Evolutionary conservation across 2,329 filamentous ascomycete species (phyloP).

Genomic region (Xylariaceae sp.): DNA sequence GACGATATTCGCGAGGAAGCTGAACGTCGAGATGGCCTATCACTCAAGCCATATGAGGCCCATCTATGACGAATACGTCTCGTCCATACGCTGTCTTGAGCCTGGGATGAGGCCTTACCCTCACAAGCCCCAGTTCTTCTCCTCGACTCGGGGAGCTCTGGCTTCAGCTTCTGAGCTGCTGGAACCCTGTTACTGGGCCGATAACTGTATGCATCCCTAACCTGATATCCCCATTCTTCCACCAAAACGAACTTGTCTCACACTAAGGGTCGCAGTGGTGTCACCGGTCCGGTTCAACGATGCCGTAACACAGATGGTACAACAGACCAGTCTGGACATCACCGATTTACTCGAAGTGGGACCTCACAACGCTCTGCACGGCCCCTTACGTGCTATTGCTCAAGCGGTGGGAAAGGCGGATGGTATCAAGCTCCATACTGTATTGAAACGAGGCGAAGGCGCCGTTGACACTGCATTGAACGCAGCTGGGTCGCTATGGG

Average conservation of each 20-base stretch:
- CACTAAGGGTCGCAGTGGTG: neutral
- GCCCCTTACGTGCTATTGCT: neutral
- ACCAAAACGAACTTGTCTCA: no score
- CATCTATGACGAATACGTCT: conserved; percentile 24
- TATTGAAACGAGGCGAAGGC: neutral
- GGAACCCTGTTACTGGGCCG: conserved; percentile 31
- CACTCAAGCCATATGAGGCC: conserved; percentile 31
- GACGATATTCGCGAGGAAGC: conserved; percentile 17
- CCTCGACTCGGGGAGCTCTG: conserved; percentile 9
- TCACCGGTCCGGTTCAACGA: neutral
- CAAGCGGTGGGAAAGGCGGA: neutral
- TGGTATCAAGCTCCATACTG: neutral
- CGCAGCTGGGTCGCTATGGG: neutral
- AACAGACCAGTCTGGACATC: neutral
- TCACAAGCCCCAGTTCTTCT: conserved; percentile 13
- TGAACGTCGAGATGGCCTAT: conserved; percentile 23
- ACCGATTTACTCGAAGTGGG: neutral
- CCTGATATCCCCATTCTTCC: no score
- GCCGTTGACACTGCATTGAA: neutral
- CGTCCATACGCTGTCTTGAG: conserved; percentile 7
- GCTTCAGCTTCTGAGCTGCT: conserved; percentile 9
- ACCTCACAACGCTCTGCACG: neutral
- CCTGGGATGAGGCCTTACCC: conserved; percentile 6
- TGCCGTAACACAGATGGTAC: neutral
- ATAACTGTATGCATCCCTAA: no score